Evolutionary conservation across 768 basidiomycete species (phyloP).

Genomic region (Calocybe indica): DNA sequence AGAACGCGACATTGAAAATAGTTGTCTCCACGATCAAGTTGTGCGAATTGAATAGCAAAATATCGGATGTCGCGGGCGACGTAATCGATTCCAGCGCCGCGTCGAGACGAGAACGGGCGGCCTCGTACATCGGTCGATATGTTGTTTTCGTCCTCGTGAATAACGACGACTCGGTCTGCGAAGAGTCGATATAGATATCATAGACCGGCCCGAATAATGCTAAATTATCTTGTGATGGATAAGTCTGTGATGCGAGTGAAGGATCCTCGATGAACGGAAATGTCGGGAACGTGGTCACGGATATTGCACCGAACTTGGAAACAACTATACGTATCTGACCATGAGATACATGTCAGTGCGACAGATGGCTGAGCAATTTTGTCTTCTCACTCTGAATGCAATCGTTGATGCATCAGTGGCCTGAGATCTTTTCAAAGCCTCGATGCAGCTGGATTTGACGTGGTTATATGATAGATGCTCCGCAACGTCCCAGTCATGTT

Average conservation of each 20-base stretch:
- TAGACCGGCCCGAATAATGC: constrained; percentile 26
- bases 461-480: constrained; percentile 27
- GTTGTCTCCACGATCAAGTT: constrained; percentile 57
- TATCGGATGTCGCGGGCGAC: constrained; percentile 36
- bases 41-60: constrained; percentile 54
- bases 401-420: neutral
- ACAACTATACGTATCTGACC: constrained; percentile 50
- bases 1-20: constrained; percentile 68
- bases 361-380: neutral
- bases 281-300: constrained; percentile 25
- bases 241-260: constrained; percentile 27
- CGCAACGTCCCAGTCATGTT: constrained; percentile 45
- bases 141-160: constrained; percentile 75
- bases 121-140: constrained; percentile 48
- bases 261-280: constrained; percentile 32
- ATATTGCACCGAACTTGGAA: constrained; percentile 30
- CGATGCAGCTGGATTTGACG: constrained; percentile 43
- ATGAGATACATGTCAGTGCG: neutral
- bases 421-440: neutral
- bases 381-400: constrained; percentile 24
- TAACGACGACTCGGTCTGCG: constrained; percentile 44
- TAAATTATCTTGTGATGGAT: constrained; percentile 21
- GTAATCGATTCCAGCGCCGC: constrained; percentile 20
- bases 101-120: constrained; percentile 46
- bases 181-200: constrained; percentile 48